These are phyloP conservation scores for Mycena vitilis DNA, from an alignment of 768 basidiomycete genomes.

Conservation along the genomic window DNA sequence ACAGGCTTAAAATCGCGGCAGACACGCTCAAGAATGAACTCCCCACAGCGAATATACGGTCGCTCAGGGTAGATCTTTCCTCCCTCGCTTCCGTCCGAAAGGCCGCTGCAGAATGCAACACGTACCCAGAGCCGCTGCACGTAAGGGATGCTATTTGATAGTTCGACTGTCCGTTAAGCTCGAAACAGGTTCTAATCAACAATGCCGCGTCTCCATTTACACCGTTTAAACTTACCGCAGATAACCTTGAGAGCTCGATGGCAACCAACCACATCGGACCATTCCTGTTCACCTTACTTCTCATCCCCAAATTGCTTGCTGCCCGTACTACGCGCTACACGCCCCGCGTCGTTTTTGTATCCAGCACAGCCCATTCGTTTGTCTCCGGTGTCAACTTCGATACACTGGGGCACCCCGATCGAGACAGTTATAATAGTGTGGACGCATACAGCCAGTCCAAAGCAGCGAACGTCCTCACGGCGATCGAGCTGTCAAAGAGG, in stretches of 20 bases:
- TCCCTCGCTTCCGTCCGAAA: no score
- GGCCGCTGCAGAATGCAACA: no score
- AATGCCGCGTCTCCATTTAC: neutral
- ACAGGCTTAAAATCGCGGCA: no score
- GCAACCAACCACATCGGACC: neutral
- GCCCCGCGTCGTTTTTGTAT: neutral
- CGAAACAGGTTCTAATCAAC: neutral
- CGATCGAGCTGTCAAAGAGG: neutral
- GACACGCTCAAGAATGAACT: no score
- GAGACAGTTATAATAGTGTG: neutral
- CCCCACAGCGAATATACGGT: no score
- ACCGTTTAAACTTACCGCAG: neutral
- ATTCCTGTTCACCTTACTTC: neutral
- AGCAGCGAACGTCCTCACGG: neutral
- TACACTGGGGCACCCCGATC: neutral
- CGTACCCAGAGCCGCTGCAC: no score
- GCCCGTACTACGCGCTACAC: neutral
- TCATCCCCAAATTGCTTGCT: constrained; percentile 1
- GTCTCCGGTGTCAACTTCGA: neutral
- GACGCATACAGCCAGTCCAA: neutral
- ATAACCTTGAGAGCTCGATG: neutral
- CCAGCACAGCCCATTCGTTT: neutral
- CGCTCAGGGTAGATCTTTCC: no score
- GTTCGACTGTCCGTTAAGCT: no score
- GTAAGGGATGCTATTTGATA: no score